phyloP scores from a whole-genome alignment of 371 early-diverging fungal species.

The Mortierella sp. region DNA sequence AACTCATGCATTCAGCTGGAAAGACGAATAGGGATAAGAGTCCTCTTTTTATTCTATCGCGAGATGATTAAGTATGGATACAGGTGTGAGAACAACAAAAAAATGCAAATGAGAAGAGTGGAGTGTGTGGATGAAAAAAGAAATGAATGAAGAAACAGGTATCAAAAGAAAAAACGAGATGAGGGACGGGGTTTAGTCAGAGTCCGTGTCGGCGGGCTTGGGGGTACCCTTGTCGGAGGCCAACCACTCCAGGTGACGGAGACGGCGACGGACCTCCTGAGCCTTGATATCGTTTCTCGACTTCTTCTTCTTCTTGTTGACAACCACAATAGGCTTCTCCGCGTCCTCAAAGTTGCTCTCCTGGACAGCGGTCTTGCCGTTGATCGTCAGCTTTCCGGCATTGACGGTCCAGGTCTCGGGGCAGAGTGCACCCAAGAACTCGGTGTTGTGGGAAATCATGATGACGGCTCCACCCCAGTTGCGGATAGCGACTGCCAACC shows the following conservation, averaged over 20 bases:
- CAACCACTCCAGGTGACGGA: conserved; percentile 81
- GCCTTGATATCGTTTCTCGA: conserved; percentile 82
- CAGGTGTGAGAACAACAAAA: not conserved
- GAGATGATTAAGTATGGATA: conserved; percentile 6
- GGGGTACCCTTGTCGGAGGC: conserved; percentile 71
- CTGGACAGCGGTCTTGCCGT: conserved; percentile 68
- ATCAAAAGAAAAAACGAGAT: not conserved
- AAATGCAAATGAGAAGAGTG: no score
- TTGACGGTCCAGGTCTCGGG: conserved; percentile 86
- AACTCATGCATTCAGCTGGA: no score
- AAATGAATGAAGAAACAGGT: conserved; percentile 1
- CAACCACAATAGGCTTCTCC: conserved; percentile 69
- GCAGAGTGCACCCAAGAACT: conserved; percentile 86
- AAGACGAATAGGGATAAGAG: not conserved
- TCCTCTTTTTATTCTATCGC: conserved; percentile 11
- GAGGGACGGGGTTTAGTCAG: conserved; percentile 61
- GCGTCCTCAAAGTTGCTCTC: conserved; percentile 74
- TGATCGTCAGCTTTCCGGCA: conserved; percentile 65
- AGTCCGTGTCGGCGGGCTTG: conserved; percentile 78
- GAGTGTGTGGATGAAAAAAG: conserved; percentile 3
- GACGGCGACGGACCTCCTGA: conserved; percentile 76
- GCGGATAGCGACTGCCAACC: conserved; percentile 83
- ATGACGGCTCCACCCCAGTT: conserved; percentile 89
- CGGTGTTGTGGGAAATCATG: conserved; percentile 89
- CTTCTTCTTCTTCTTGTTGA: conserved; percentile 88